These are phyloP conservation scores for Colletotrichum falcatum DNA, from an alignment of 2,329 filamentous ascomycete species.

Conservation along the genomic window DNA sequence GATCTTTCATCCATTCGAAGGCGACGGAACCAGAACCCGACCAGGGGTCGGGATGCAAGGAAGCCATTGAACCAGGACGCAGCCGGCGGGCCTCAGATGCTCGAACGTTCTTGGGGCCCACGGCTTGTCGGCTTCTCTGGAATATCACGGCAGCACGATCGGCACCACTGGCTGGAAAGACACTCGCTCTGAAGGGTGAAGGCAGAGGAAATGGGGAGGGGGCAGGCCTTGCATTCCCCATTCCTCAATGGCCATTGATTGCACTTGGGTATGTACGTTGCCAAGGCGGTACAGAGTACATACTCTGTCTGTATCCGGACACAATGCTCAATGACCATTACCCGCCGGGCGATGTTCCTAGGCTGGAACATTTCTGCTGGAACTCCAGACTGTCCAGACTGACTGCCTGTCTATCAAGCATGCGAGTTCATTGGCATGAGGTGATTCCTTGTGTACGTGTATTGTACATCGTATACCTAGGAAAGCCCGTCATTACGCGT, in stretches of 20 bases:
- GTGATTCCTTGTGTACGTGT: too few species aligned
- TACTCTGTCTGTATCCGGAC: too few species aligned
- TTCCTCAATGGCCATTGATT: background rate
- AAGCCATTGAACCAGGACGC: conserved; percentile 10
- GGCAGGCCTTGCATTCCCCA: conserved; percentile 25
- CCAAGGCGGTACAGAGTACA: too few species aligned
- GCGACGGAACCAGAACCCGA: background rate
- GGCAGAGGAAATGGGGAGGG: conserved; percentile 7
- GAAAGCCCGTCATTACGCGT: conserved; percentile 38
- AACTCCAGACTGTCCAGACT: background rate
- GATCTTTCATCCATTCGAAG: conserved; percentile 20
- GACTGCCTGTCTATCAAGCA: conserved; percentile 1
- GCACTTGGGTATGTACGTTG: too few species aligned
- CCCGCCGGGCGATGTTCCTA: too few species aligned
- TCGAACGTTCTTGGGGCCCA: conserved; percentile 21
- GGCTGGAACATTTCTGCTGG: background rate
- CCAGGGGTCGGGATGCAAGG: conserved; percentile 1
- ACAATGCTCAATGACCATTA: too few species aligned
- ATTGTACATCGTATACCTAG: too few species aligned
- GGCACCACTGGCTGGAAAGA: background rate
- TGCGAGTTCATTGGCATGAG: conserved; percentile 3
- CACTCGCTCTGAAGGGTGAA: background rate
- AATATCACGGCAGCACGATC: conserved; percentile 6
- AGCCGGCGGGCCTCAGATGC: conserved; percentile 1
- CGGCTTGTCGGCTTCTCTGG: conserved; percentile 15